These are phyloP conservation scores for Favolaschia claudopus DNA, from an alignment of 768 basidiomycete genomes.

Conservation along the genomic window DNA sequence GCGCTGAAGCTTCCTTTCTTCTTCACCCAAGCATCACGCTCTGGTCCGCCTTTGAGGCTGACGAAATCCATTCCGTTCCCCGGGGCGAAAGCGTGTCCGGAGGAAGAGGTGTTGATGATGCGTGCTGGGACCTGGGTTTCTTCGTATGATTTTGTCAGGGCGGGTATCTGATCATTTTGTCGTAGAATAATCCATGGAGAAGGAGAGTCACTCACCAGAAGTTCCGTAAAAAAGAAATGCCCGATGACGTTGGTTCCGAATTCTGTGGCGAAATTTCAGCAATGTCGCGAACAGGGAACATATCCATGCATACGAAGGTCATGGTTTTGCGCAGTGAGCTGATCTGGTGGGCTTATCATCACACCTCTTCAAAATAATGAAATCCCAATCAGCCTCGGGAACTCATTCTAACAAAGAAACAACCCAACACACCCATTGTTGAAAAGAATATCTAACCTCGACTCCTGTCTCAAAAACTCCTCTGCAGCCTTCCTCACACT, in stretches of 20 bases:
- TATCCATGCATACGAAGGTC: constrained; percentile 5
- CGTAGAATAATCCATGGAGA: neutral
- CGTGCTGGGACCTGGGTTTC: constrained; percentile 29
- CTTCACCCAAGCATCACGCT: neutral
- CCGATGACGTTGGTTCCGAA: constrained; percentile 24
- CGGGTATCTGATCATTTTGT: constrained; percentile 14
- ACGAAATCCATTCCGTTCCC: neutral
- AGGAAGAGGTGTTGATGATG: constrained; percentile 32
- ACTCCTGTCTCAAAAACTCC: constrained; percentile 31
- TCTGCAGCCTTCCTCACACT: constrained; percentile 33
- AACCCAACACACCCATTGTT: constrained; percentile 31
- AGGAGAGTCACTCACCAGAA: neutral
- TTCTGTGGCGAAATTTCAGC: constrained; percentile 19
- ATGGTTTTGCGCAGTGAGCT: constrained; percentile 26
- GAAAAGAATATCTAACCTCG: constrained; percentile 29
- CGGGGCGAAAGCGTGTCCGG: neutral
- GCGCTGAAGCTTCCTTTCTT: neutral
- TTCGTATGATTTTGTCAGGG: constrained; percentile 21
- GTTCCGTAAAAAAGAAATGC: constrained; percentile 13
- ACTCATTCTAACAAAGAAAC: too few relatives aligned
- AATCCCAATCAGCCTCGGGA: neutral
- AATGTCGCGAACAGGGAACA: too few relatives aligned
- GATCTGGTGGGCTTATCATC: constrained; percentile 27
- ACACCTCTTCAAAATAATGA: constrained; percentile 25
- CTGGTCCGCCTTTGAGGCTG: neutral